phyloP scores from a whole-genome alignment of 257 asterid species.

The Solanum megistacrolobum region DNA sequence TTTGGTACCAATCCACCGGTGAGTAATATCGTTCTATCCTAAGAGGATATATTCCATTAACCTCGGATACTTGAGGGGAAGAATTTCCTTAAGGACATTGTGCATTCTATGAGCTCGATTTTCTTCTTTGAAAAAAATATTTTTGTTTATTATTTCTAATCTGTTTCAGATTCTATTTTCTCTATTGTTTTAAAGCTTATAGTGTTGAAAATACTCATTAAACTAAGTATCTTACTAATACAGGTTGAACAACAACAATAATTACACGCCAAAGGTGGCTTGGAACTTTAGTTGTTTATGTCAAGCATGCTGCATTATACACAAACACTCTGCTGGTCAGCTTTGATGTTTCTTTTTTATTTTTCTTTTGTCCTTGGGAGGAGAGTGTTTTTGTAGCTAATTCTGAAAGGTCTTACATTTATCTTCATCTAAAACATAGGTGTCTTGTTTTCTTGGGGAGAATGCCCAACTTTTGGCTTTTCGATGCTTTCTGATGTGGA shows the following conservation, averaged over 20 bases:
- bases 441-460: no score
- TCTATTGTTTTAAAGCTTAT: no score
- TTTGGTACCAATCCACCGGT: background rate
- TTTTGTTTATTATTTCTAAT: no score
- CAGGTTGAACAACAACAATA: background rate
- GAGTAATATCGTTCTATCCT: background rate
- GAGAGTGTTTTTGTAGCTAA: background rate
- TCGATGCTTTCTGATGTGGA: background rate
- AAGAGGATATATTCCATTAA: no score
- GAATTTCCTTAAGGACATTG: no score
- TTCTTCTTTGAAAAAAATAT: no score
- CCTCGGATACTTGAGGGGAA: no score
- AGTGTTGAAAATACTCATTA: background rate
- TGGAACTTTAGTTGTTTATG: background rate
- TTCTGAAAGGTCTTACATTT: background rate
- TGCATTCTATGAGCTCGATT: no score
- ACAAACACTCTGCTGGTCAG: background rate
- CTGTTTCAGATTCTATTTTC: no score
- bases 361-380: background rate
- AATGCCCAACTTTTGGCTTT: no score
- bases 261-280: background rate
- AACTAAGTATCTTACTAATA: no score
- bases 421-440: background rate
- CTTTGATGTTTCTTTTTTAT: background rate
- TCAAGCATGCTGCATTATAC: background rate